Base-by-base conservation (phyloP, 2,329 filamentous ascomycete species). In the Ascochyta lentis region DNA sequence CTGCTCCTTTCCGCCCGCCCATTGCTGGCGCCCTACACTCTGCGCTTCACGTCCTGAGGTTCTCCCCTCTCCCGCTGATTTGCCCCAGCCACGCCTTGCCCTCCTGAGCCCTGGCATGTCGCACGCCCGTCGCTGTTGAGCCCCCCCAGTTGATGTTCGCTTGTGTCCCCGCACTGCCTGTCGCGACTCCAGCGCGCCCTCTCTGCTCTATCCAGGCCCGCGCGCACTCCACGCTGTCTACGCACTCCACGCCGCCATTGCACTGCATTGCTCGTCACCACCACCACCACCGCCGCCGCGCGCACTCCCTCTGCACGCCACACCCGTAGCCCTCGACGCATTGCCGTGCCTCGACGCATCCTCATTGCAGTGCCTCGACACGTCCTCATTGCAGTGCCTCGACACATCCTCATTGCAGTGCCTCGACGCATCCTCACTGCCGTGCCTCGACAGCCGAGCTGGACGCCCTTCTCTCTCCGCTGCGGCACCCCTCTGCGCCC, bases 41-140 rank as follows among this genome's bases (percentile, higher is more conserved):
- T 52, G 44, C 54, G 48, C 48, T 56, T 56, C 48, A 51, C 48
- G 48, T 56, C 48, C 53, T 50, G 42, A 55, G 52, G 53, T 39
- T 40, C 37, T 44, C 43, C 33, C 34, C 54, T 48, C 19, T 37
- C 54, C 54, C 43, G 53, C 48, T 48, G 34, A 52, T 48, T 48
- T 48, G 48, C 48, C 42, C 47, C 52, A 44, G 44, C 54, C 50
- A 56, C 63, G 60, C 53, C 49, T 47, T 55, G 46, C 54, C 53
- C 60, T 56, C 67, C 62, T 31, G 29, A 31, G 29, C 29, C 29
- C 29, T 68, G 70, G 70, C 68, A 72, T 72, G 70, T 66, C 61
- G 60, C 63, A 61, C 46, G 48, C 48, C 41, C 53, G 47, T 43
- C 49, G 35, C 58, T 56, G 57, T 35, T 61, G 19, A 49, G 26